These are phyloP conservation scores for Lactifluus pinguis DNA, from an alignment of 768 basidiomycete genomes.

Conservation along the genomic window DNA sequence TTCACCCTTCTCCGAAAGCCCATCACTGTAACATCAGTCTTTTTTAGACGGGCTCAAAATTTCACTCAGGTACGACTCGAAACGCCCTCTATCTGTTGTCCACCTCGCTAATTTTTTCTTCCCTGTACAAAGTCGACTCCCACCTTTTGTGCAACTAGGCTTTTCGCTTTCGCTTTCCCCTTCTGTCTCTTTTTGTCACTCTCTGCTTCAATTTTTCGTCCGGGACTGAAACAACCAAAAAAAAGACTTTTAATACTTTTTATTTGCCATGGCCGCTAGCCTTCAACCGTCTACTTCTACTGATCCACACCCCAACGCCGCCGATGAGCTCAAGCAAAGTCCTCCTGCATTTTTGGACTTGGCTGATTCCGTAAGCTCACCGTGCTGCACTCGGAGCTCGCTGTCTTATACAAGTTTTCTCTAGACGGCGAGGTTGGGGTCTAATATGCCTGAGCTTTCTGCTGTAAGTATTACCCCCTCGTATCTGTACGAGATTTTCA, in stretches of 20 bases:
- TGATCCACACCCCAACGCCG: constrained; percentile 60
- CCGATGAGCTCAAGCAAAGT: constrained; percentile 73
- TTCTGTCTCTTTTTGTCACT: constrained; percentile 32
- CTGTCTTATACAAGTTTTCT: constrained; percentile 11
- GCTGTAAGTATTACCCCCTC: constrained; percentile 46
- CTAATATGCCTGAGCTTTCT: constrained; percentile 80
- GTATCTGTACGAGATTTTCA: constrained; percentile 2
- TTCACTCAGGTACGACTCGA: constrained; percentile 46
- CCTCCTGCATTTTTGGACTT: constrained; percentile 91
- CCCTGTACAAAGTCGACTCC: constrained; percentile 34
- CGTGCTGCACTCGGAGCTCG: constrained; percentile 10
- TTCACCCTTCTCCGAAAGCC: constrained; percentile 25
- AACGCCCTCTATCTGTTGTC: constrained; percentile 18
- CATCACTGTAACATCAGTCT: constrained; percentile 74
- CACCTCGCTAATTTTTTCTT: constrained; percentile 20
- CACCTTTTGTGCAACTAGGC: constrained; percentile 55
- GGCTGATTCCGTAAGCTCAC: constrained; percentile 73
- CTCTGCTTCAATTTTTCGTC: constrained; percentile 40
- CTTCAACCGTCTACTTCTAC: constrained; percentile 63
- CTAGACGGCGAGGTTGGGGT: constrained; percentile 75
- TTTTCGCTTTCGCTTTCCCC: constrained; percentile 36
- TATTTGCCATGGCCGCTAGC: constrained; percentile 56
- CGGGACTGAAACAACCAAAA: constrained; percentile 28
- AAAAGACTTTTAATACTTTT: constrained; percentile 38
- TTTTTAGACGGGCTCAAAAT: constrained; percentile 69